phyloP scores from a whole-genome alignment of 1,284 basidiomycete species.

The Sporisorium sorghi region DNA sequence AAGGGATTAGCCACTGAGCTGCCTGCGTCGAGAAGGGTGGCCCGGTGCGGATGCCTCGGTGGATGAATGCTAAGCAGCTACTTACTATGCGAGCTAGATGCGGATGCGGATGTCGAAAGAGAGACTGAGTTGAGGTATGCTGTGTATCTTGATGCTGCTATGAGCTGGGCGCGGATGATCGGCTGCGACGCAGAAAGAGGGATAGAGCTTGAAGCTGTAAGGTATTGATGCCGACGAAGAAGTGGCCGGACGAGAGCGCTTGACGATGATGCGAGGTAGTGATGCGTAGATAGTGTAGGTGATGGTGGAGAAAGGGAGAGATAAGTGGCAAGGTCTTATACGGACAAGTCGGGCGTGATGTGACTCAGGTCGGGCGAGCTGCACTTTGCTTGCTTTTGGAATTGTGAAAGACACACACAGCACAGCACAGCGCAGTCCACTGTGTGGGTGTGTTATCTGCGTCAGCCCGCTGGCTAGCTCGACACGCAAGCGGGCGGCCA shows the following conservation, averaged over 20 bases:
- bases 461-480: neutral
- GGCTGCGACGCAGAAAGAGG: slow-evolving; percentile 1
- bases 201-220: neutral
- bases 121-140: neutral
- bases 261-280: neutral
- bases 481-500: neutral
- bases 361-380: slow-evolving; percentile 48
- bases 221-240: slow-evolving; percentile 12
- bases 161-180: slow-evolving; percentile 1
- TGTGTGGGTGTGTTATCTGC: slow-evolving; percentile 1
- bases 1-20: slow-evolving; percentile 1
- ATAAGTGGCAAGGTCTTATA: slow-evolving; percentile 41
- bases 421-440: slow-evolving; percentile 11
- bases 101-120: slow-evolving; percentile 8
- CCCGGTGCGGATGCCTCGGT: neutral
- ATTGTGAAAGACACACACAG: slow-evolving; percentile 5
- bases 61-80: slow-evolving; percentile 5
- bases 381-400: slow-evolving; percentile 3
- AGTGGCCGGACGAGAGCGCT: neutral
- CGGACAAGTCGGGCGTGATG: slow-evolving; percentile 1
- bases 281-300: slow-evolving; percentile 10
- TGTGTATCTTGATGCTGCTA: neutral
- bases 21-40: neutral
- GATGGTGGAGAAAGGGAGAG: neutral
- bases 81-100: slow-evolving; percentile 24